Evolutionary conservation across 306 rosid species (phyloP).

Genomic region (Inga laurina): DNA sequence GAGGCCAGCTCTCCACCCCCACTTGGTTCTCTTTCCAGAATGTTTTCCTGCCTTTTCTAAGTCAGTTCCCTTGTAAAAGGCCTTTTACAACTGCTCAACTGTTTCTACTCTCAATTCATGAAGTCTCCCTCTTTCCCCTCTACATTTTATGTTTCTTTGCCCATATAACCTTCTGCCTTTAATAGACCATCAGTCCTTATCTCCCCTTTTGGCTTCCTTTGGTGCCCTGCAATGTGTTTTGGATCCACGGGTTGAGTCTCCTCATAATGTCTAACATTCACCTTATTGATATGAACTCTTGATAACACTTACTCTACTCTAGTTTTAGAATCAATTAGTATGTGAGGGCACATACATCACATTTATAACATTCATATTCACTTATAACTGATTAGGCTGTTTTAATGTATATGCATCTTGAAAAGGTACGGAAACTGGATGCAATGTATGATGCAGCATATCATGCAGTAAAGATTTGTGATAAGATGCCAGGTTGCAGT

Average conservation of each 20-base stretch:
- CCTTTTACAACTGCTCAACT: background rate
- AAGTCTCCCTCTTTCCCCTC: background rate
- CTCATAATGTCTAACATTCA: constrained; percentile 7
- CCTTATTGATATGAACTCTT: constrained; percentile 22
- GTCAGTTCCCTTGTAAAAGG: background rate
- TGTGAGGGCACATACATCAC: background rate
- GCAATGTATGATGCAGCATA: constrained; percentile 74
- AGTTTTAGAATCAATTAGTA: background rate
- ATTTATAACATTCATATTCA: background rate
- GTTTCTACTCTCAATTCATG: background rate
- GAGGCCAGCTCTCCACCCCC: background rate
- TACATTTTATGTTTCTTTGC: background rate
- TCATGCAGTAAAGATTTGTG: constrained; percentile 60
- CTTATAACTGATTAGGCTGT: constrained; percentile 10
- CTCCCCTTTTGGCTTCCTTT: background rate
- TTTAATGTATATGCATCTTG: constrained; percentile 35
- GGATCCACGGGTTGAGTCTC: background rate
- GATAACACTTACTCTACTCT: background rate
- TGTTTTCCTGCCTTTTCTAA: background rate
- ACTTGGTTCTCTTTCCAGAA: background rate
- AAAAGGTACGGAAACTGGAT: constrained; percentile 82
- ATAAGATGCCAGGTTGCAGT: constrained; percentile 65
- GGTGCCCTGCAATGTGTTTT: background rate
- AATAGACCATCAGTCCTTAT: background rate
- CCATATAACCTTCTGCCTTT: background rate